These are phyloP conservation scores for Microdochium bolleyi DNA, from an alignment of 2,329 filamentous ascomycete genomes.

Conservation along the genomic window DNA sequence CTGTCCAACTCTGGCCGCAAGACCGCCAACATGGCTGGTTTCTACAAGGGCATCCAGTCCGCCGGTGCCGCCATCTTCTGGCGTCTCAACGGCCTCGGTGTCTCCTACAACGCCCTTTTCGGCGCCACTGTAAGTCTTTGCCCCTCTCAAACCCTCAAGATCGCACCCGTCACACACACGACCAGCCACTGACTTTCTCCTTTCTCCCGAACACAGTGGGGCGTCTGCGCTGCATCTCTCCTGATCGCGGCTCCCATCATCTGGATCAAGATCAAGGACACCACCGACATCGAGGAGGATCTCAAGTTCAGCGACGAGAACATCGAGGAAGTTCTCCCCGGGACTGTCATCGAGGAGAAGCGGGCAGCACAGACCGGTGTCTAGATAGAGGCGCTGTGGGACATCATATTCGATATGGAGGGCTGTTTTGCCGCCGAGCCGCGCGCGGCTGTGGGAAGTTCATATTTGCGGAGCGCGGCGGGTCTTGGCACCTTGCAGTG, in stretches of 20 bases:
- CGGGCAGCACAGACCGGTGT: constrained; percentile 4
- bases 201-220: constrained; percentile 55
- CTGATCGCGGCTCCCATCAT: constrained; percentile 74
- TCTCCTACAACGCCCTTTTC: constrained; percentile 65
- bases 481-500: too few species aligned
- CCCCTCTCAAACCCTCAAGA: not conserved
- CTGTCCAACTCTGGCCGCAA: constrained; percentile 89
- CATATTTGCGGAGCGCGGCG: too few species aligned
- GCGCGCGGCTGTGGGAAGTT: too few species aligned
- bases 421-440: too few species aligned
- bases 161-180: not conserved
- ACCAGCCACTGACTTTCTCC: constrained; percentile 1
- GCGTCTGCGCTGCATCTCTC: constrained; percentile 63
- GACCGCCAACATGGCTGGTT: constrained; percentile 84
- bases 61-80: constrained; percentile 72
- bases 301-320: constrained; percentile 81
- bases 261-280: constrained; percentile 70
- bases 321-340: constrained; percentile 53
- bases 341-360: constrained; percentile 16
- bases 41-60: constrained; percentile 84
- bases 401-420: too few species aligned
- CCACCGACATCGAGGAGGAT: constrained; percentile 74
- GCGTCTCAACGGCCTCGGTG: constrained; percentile 56
- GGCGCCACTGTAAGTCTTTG: constrained; percentile 36
- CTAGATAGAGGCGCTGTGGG: too few species aligned